Conservation (phyloP, 805 yeast species). For the Kazachstania psychrophila region DNA sequence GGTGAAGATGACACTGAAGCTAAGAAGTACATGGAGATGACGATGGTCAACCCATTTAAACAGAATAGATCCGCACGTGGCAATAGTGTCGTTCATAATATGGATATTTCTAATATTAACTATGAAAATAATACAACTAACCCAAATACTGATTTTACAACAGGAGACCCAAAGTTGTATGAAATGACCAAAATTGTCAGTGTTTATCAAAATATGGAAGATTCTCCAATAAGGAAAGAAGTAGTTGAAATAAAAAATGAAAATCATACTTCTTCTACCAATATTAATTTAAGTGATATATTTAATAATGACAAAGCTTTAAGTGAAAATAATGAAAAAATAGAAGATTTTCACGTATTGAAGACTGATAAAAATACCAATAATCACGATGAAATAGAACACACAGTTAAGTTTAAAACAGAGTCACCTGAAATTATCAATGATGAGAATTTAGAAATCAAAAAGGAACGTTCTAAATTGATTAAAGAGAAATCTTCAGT, state of each 20-base stretch:
- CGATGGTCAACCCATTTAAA: constrained; percentile 29
- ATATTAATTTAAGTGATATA: constrained; percentile 22
- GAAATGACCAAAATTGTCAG: constrained; percentile 30
- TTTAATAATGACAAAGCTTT: constrained; percentile 9
- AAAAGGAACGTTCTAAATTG: too few relatives aligned
- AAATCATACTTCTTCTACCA: not conserved
- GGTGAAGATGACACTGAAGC: constrained; percentile 16
- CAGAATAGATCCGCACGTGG: constrained; percentile 11
- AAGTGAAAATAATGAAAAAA: not conserved
- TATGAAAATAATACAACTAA: constrained; percentile 4
- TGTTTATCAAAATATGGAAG: constrained; percentile 17
- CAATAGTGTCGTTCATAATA: constrained; percentile 18
- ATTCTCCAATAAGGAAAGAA: constrained; percentile 5
- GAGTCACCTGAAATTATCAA: constrained; percentile 23
- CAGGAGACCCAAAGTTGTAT: constrained; percentile 14
- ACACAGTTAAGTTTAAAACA: constrained; percentile 21
- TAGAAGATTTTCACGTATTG: not conserved
- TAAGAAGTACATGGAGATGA: constrained; percentile 25
- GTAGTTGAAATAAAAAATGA: constrained; percentile 6
- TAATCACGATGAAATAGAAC: constrained; percentile 10
- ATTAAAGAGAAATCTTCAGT: too few relatives aligned
- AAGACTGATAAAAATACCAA: not conserved
- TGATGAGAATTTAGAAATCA: constrained; percentile 1
- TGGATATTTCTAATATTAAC: not conserved
- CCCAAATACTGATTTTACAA: constrained; percentile 5